Evolutionary conservation across 164 flowering plant genomes (phyloP).

Genomic region (Annona squamosa): DNA sequence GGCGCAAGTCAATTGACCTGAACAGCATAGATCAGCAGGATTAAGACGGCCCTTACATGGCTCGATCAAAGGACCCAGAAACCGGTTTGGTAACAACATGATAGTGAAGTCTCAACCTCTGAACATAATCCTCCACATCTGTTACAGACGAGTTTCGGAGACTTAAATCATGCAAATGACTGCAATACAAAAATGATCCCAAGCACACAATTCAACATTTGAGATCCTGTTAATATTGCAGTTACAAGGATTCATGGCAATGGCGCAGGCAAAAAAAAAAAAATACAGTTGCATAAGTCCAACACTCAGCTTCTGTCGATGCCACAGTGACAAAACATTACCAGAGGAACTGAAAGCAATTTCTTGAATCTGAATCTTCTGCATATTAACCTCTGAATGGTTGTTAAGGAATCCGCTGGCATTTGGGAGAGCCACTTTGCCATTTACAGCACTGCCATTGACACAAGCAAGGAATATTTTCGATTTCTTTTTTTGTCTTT

Average conservation of each 20-base stretch:
- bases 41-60: no score
- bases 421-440: not conserved
- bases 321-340: not conserved
- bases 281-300: not conserved
- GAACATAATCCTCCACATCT: no score
- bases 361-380: conserved; percentile 3
- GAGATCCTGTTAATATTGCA: not conserved
- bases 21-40: no score
- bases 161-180: no score
- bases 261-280: not conserved
- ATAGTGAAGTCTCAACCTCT: no score
- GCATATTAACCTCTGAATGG: not conserved
- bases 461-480: not conserved
- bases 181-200: no score
- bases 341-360: not conserved
- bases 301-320: not conserved
- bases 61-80: no score
- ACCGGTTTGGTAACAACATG: no score
- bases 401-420: conserved; percentile 2
- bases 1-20: no score
- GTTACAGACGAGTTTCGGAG: no score
- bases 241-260: conserved; percentile 1
- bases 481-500: not conserved
- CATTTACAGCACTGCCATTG: not conserved
- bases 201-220: no score